Base-by-base conservation (phyloP, 2,329 filamentous ascomycete genomes). In the Colletotrichum caudatum region DNA sequence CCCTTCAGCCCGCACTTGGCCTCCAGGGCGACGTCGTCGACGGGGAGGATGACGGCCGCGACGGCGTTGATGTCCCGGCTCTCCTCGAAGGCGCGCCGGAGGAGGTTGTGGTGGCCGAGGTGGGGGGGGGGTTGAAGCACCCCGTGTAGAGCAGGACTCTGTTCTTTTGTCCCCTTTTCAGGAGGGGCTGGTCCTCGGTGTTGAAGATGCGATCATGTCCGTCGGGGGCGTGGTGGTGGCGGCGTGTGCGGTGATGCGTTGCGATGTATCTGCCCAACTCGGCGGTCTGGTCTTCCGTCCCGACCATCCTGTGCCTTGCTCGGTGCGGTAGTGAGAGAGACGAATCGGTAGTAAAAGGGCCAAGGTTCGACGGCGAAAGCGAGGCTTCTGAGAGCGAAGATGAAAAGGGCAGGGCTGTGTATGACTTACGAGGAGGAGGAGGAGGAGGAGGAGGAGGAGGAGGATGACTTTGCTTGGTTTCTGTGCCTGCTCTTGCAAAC, bases 71-170 rank as follows among this genome's bases (percentile, higher is more conserved):
- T 59, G 23, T 59, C 56, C 2, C 26, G n/a, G 56, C 35, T 44
- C 1, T 1, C 35, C 23, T 44, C 56, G 6, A 59, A 44, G 23
- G 39, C 56, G n/a, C 39, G 37, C 2, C 37, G 56, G 23, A 59
- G 56, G 7, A 44, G 5, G 37, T 26, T 20, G 39, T 16, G n/a
- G 37, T 59, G 56, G n/a, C 56, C 56, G 7, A 41, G 11, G 37
- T 59, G 56, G 5, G 56, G 56, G 56, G 56, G 2, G 56, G 37
- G 23, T 59, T 59, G 56, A 59, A 59, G 37, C 56, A 41, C 44
- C 56, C 56, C 8, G 37, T 6, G 5, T 41, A 59, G 37, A 59
- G 11, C 6, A 59, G 16, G 23, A 44, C 16, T 9, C 56, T n/a
- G 23, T 44, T 59, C 35, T 3, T 44, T 1, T 16, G 53, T 4